Percentiles rank a stretch among this genome's conserved stretches.
These are phyloP conservation scores for Trichoderma sp. DNA, from an alignment of 2,329 filamentous ascomycete genomes.

Conservation along the genomic window DNA sequence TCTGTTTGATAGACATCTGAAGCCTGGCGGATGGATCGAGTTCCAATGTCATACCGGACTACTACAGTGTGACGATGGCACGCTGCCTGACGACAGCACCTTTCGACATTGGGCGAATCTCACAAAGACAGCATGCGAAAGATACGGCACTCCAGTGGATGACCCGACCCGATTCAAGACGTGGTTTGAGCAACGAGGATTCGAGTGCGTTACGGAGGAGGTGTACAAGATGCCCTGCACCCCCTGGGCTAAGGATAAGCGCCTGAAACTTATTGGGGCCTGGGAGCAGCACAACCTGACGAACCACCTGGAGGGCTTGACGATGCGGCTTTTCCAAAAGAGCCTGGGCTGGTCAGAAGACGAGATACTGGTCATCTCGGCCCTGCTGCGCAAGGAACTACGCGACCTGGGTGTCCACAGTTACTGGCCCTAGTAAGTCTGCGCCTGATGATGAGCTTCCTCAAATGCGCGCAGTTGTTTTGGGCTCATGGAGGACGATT, in stretches of 20 bases:
- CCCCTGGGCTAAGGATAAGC: constrained; percentile 52
- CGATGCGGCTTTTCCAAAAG: constrained; percentile 40
- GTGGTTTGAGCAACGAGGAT: constrained; percentile 54
- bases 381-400: constrained; percentile 38
- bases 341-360: constrained; percentile 38
- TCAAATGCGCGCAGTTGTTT: background rate
- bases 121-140: constrained; percentile 34
- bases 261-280: constrained; percentile 52
- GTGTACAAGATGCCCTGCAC: constrained; percentile 51
- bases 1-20: constrained; percentile 33
- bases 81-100: constrained; percentile 35
- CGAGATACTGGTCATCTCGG: constrained; percentile 37
- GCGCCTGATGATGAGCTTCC: background rate
- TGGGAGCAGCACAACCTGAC: constrained; percentile 34
- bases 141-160: constrained; percentile 37
- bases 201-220: constrained; percentile 51
- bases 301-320: constrained; percentile 37
- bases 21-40: constrained; percentile 42
- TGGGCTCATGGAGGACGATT: background rate
- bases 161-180: constrained; percentile 35
- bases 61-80: constrained; percentile 40
- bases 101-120: constrained; percentile 34
- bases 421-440: constrained; percentile 41
- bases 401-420: constrained; percentile 37
- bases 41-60: constrained; percentile 38